Evolutionary conservation across 768 basidiomycete species (phyloP).

Genomic region (Glaciozyma antarctica): DNA sequence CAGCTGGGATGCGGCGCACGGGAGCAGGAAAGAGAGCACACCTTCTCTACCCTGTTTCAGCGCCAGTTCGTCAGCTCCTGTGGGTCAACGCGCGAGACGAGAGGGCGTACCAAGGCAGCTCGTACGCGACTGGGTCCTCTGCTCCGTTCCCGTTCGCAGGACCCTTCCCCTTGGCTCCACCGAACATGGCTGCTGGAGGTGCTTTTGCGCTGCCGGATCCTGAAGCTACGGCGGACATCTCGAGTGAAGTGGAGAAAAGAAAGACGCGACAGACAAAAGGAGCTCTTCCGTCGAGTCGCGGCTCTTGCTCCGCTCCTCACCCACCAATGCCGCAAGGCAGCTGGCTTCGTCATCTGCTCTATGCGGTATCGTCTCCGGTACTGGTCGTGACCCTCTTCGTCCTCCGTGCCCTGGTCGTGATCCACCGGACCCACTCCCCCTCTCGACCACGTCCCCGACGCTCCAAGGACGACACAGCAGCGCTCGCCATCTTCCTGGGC

Average conservation of each 20-base stretch:
- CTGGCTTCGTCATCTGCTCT: background rate
- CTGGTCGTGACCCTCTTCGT: background rate
- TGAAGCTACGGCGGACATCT: background rate
- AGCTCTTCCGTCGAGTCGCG: no score
- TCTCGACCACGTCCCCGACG: background rate
- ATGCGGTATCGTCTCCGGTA: background rate
- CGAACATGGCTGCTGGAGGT: background rate
- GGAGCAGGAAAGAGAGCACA: background rate
- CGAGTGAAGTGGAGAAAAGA: no score
- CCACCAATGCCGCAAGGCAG: no score
- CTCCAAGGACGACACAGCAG: background rate
- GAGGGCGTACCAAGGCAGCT: constrained; percentile 26
- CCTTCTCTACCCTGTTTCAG: constrained; percentile 28
- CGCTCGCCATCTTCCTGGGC: constrained; percentile 77
- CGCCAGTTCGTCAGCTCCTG: background rate
- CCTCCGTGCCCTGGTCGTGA: background rate
- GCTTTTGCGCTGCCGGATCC: background rate
- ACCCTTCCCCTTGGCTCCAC: constrained; percentile 12
- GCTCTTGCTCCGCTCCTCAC: no score
- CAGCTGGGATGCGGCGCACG: background rate
- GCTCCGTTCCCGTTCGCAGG: background rate
- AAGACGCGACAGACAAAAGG: no score
- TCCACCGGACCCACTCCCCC: constrained; percentile 5
- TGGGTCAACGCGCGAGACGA: background rate
- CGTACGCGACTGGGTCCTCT: constrained; percentile 10